phyloP scores from a whole-genome alignment of 768 basidiomycete species.

The Crassisporium funariophilum region DNA sequence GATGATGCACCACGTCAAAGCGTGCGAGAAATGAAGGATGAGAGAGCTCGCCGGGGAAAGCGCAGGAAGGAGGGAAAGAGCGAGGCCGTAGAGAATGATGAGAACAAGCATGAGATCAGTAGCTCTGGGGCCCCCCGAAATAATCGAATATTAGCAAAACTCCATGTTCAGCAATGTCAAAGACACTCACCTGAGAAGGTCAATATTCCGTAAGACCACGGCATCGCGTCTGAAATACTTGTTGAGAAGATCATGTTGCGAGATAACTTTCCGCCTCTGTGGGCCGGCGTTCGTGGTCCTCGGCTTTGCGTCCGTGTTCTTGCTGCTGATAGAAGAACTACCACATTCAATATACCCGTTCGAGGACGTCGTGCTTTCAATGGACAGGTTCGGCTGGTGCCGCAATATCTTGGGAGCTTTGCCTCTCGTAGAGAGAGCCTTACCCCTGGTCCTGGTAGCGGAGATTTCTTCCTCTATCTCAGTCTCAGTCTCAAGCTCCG shows the following conservation, averaged over 20 bases:
- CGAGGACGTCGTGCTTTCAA: constrained; percentile 35
- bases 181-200: constrained; percentile 73
- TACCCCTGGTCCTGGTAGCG: constrained; percentile 6
- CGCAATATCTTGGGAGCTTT: constrained; percentile 23
- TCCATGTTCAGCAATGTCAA: not conserved
- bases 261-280: constrained; percentile 40
- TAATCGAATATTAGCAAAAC: constrained; percentile 22
- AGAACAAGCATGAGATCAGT: constrained; percentile 83
- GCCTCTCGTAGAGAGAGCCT: constrained; percentile 14
- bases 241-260: constrained; percentile 88
- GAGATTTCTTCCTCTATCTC: constrained; percentile 49
- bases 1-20: constrained; percentile 82
- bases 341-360: constrained; percentile 18
- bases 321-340: constrained; percentile 10
- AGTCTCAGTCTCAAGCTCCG: constrained; percentile 63
- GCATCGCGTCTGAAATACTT: constrained; percentile 90
- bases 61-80: constrained; percentile 59
- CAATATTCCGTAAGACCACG: constrained; percentile 78
- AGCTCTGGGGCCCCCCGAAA: constrained; percentile 50
- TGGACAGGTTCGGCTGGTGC: constrained; percentile 35
- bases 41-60: constrained; percentile 52
- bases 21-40: constrained; percentile 79
- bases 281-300: constrained; percentile 10
- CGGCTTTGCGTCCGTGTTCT: constrained; percentile 7
- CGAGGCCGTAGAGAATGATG: constrained; percentile 66